These are phyloP conservation scores for Elymus sibiricus DNA, from an alignment of 176 grass and related monocot genomes.

Conservation along the genomic window DNA sequence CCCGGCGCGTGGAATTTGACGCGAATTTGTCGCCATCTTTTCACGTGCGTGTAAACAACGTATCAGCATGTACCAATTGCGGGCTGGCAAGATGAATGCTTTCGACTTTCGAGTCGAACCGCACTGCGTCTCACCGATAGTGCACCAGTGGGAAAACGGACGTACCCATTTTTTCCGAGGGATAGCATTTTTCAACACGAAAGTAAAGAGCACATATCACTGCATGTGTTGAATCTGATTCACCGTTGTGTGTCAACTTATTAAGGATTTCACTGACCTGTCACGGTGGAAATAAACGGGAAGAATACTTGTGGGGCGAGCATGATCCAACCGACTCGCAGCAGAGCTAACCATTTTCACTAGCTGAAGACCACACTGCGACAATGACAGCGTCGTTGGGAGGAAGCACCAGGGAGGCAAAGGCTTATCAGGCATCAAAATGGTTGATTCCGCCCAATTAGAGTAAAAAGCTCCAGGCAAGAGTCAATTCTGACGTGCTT, in stretches of 20 bases:
- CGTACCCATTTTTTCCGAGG: background rate
- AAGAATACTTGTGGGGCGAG: background rate
- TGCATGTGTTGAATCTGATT: background rate
- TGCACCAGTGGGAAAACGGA: background rate
- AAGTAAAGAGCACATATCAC: too few relatives aligned
- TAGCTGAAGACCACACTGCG: background rate
- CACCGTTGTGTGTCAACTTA: background rate
- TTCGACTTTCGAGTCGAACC: conserved; percentile 10
- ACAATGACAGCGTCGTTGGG: background rate
- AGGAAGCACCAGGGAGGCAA: background rate
- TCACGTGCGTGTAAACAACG: background rate
- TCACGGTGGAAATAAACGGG: background rate
- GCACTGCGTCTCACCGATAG: conserved; percentile 8
- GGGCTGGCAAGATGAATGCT: background rate
- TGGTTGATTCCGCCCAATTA: too few relatives aligned
- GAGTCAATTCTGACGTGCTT: too few relatives aligned
- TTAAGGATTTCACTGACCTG: background rate
- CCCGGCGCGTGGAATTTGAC: background rate
- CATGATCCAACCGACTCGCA: background rate
- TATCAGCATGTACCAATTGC: background rate
- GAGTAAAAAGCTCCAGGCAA: too few relatives aligned
- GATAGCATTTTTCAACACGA: background rate
- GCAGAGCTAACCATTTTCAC: background rate
- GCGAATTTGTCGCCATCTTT: background rate
- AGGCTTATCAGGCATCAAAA: background rate